phyloP scores from a whole-genome alignment of 495 filamentous ascomycete species.

The Xylaria nigripes region DNA sequence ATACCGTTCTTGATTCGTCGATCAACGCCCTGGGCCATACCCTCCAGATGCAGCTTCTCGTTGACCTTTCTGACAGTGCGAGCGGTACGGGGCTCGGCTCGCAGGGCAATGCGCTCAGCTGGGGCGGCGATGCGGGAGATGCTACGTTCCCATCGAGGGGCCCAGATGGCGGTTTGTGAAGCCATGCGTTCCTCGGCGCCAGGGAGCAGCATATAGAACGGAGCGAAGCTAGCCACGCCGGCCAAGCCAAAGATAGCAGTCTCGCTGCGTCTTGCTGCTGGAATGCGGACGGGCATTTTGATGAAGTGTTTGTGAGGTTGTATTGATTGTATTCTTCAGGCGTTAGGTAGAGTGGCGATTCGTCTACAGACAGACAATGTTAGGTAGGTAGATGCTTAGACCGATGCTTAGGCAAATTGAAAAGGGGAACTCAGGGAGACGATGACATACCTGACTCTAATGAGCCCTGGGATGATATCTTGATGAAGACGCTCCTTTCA shows the following conservation, averaged over 20 bases:
- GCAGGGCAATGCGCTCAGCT: slow-evolving; percentile 34
- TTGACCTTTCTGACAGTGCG: slow-evolving; percentile 35
- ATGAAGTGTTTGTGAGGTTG: slow-evolving; percentile 1
- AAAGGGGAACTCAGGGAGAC: background rate
- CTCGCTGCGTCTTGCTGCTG: slow-evolving; percentile 32
- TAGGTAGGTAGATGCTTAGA: background rate
- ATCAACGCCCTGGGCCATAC: slow-evolving; percentile 35
- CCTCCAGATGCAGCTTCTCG: slow-evolving; percentile 35
- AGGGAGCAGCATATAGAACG: slow-evolving; percentile 41
- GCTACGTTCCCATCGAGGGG: slow-evolving; percentile 44
- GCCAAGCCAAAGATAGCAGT: slow-evolving; percentile 36
- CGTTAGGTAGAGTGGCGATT: slow-evolving; percentile 11
- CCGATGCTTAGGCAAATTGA: too few species aligned
- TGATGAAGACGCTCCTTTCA: slow-evolving; percentile 7
- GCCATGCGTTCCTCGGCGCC: slow-evolving; percentile 38
- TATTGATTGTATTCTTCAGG: background rate
- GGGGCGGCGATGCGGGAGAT: slow-evolving; percentile 37
- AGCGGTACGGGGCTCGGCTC: slow-evolving; percentile 33
- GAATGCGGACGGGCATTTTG: slow-evolving; percentile 43
- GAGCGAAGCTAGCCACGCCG: slow-evolving; percentile 35
- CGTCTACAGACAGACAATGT: slow-evolving; percentile 1
- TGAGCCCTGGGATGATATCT: slow-evolving; percentile 5
- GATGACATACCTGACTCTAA: slow-evolving; percentile 7
- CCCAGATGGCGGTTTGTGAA: slow-evolving; percentile 38
- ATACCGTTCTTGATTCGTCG: slow-evolving; percentile 34